Conservation (phyloP, 1,284 basidiomycete genomes). For the Tilletiaria anomala region DNA sequence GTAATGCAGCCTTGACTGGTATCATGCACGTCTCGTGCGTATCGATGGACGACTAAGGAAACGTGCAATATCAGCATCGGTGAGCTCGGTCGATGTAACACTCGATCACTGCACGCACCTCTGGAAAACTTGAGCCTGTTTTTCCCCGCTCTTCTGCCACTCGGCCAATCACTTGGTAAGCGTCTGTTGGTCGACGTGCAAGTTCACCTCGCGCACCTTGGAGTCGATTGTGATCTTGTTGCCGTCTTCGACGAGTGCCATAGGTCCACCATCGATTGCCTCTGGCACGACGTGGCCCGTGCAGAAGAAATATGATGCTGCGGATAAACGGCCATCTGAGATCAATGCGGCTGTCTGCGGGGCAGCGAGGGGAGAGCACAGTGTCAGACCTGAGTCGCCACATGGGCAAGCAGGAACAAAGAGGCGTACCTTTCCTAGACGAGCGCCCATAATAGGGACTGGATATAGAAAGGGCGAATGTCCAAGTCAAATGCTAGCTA, state of each 20-base stretch:
- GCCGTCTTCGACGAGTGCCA: conserved; percentile 11
- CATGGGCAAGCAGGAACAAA: too few relatives aligned
- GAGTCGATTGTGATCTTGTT: conserved; percentile 43
- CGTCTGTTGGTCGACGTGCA: conserved; percentile 45
- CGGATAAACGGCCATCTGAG: conserved; percentile 8
- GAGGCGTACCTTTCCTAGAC: too few relatives aligned
- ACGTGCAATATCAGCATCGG: too few relatives aligned
- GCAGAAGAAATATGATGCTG: conserved; percentile 11
- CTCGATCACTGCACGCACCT: too few relatives aligned
- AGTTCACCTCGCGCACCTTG: conserved; percentile 62
- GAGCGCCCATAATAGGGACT: too few relatives aligned
- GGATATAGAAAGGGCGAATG: too few relatives aligned
- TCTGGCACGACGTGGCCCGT: conserved; percentile 18
- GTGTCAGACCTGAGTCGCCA: too few relatives aligned
- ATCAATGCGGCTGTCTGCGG: too few relatives aligned
- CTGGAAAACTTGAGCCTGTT: too few relatives aligned
- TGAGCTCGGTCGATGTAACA: not conserved
- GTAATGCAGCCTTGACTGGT: not conserved
- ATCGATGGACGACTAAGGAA: too few relatives aligned
- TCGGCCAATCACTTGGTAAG: conserved; percentile 54
- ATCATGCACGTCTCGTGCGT: not conserved
- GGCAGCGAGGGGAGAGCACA: too few relatives aligned
- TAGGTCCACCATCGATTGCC: conserved; percentile 13
- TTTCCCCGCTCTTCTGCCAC: conserved; percentile 57
- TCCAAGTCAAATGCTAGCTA: too few relatives aligned